A percentile compares a stretch with the other conserved stretches of the same genome.
phyloP scores from a whole-genome alignment of 148 eudicot species.

The Rhododendron molle region DNA sequence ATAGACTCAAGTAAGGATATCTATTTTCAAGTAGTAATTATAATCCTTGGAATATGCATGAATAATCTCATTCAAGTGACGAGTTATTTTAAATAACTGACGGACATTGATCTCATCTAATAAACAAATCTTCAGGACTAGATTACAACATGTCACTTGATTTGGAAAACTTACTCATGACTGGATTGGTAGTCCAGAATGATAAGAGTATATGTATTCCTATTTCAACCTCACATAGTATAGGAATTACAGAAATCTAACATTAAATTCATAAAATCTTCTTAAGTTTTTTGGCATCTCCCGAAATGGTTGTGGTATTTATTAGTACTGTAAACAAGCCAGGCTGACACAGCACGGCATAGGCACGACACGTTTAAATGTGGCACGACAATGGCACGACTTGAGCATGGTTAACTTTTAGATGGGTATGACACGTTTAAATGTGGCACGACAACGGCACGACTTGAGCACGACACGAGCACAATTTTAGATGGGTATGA shows the following conservation, averaged over 20 bases:
- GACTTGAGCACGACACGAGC: no score
- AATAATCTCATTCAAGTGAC: background rate
- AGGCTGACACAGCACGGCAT: no score
- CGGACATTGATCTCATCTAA: background rate
- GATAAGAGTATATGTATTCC: background rate
- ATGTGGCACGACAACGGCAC: no score
- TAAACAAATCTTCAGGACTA: background rate
- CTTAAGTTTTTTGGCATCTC: background rate
- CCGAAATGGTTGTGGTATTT: background rate
- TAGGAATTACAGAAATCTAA: background rate
- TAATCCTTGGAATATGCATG: background rate
- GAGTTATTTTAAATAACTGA: no score
- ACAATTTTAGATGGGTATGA: accelerated
- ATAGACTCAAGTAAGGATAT: no score
- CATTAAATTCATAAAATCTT: background rate
- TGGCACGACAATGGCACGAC: no score
- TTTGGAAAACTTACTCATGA: background rate
- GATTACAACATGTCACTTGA: background rate
- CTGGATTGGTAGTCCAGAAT: background rate
- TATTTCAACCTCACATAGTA: background rate
- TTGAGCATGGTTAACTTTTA: no score
- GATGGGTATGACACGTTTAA: no score
- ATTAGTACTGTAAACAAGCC: background rate
- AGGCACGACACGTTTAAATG: no score
- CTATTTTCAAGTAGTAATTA: no score